Percentiles rank a stretch among this genome's conserved stretches.
Evolutionary conservation across 2,329 filamentous ascomycete genomes (phyloP).

Genomic region (Sphaceloma murrayae): DNA sequence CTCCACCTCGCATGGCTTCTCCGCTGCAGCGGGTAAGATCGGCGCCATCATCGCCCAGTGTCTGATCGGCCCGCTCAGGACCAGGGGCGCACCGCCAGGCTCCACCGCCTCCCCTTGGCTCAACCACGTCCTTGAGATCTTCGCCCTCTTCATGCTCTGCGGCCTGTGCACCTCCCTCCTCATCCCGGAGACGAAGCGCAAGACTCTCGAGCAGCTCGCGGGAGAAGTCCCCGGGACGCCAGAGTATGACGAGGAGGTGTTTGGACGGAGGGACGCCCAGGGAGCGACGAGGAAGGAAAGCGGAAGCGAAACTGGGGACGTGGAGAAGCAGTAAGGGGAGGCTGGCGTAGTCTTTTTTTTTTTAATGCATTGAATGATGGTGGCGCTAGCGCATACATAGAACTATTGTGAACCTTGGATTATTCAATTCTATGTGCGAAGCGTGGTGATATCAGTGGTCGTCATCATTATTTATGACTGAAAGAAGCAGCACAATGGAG

Average conservation of each 20-base stretch:
- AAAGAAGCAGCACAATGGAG: too few species aligned
- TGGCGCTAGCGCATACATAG: background rate
- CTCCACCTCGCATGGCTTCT: slow-evolving; percentile 40
- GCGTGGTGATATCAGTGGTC: too few species aligned
- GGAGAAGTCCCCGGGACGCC: slow-evolving; percentile 54
- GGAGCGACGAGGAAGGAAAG: slow-evolving; percentile 1
- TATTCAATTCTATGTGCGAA: too few species aligned
- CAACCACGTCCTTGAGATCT: slow-evolving; percentile 66
- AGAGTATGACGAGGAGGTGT: slow-evolving; percentile 34
- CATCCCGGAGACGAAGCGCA: slow-evolving; percentile 68
- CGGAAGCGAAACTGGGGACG: slow-evolving; percentile 1
- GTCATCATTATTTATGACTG: too few species aligned
- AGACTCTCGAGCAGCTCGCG: slow-evolving; percentile 62
- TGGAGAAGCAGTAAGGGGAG: too few species aligned
- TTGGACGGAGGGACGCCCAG: background rate
- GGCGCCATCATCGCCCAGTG: slow-evolving; percentile 43
- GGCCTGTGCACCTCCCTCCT: slow-evolving; percentile 60
- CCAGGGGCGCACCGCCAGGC: slow-evolving; percentile 43
- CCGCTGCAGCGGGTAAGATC: slow-evolving; percentile 40
- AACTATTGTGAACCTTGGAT: too few species aligned
- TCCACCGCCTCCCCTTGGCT: slow-evolving; percentile 55
- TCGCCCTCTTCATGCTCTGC: slow-evolving; percentile 69
- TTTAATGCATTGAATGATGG: background rate
- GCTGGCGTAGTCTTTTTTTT: background rate
- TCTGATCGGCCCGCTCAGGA: slow-evolving; percentile 42